Conservation (phyloP, 139 green algal genomes). For the Closterium sp. region DNA sequence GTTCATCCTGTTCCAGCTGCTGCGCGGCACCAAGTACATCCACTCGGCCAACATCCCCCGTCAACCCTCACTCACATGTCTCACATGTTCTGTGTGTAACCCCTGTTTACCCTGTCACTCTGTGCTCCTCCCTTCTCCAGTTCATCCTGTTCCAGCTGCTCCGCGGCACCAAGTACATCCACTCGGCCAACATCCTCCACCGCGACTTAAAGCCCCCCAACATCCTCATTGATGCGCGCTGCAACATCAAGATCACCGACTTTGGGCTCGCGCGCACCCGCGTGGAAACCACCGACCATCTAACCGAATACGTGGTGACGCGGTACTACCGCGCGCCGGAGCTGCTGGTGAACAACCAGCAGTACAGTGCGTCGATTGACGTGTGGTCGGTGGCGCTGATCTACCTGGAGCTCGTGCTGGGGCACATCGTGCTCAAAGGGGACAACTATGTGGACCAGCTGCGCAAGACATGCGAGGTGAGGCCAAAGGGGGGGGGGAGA, state of each 20-base stretch:
- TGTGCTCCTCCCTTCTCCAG: constrained; percentile 51
- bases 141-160: constrained; percentile 99
- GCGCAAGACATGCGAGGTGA: constrained; percentile 61
- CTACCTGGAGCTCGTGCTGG: constrained; percentile 62
- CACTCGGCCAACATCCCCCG: constrained; percentile 88
- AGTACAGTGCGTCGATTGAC: constrained; percentile 60
- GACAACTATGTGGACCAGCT: constrained; percentile 67
- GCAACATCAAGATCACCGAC: constrained; percentile 94
- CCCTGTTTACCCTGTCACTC: neutral
- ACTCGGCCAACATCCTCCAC: constrained; percentile 93
- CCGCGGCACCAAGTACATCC: constrained; percentile 94
- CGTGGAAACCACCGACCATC: constrained; percentile 42
- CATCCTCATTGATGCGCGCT: constrained; percentile 96
- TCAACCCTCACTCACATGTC: too few species aligned
- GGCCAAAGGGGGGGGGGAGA: neutral
- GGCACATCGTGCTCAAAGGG: constrained; percentile 61
- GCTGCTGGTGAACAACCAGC: constrained; percentile 46
- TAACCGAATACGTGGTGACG: constrained; percentile 61
- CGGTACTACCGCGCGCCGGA: constrained; percentile 58
- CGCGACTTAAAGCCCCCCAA: constrained; percentile 98
- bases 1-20: constrained; percentile 99
- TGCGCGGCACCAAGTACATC: constrained; percentile 95
- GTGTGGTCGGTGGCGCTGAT: constrained; percentile 63
- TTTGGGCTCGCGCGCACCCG: constrained; percentile 88
- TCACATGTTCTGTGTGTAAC: neutral